Percentiles rank a stretch among this genome's conserved stretches.
These are phyloP conservation scores for Sporopachydermia quercuum DNA, from an alignment of 805 yeast species.

Conservation along the genomic window DNA sequence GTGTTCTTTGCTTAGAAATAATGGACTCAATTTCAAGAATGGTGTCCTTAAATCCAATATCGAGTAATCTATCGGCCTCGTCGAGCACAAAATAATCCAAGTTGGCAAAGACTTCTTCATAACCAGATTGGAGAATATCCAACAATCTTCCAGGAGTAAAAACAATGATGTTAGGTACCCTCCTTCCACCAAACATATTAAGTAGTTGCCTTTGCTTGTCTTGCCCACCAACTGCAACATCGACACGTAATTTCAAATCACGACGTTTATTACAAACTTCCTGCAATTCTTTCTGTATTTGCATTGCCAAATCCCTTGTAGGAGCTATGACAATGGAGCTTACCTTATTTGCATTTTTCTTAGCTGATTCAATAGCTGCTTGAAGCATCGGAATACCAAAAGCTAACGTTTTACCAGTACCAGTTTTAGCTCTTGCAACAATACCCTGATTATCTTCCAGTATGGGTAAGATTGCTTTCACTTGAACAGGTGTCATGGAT, in stretches of 20 bases:
- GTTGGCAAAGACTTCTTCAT: slow-evolving; percentile 29
- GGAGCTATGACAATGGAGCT: slow-evolving; percentile 68
- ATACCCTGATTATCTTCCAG: slow-evolving; percentile 40
- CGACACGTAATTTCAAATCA: slow-evolving; percentile 23
- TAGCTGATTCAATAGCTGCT: slow-evolving; percentile 26
- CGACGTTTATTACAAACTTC: slow-evolving; percentile 28
- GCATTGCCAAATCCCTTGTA: slow-evolving; percentile 82
- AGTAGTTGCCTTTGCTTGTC: slow-evolving; percentile 24
- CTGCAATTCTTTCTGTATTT: slow-evolving; percentile 51
- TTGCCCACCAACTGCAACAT: slow-evolving; percentile 57
- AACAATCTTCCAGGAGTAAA: slow-evolving; percentile 83
- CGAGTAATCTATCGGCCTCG: slow-evolving; percentile 83
- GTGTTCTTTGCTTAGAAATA: slow-evolving; percentile 12
- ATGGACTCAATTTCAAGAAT: slow-evolving; percentile 36
- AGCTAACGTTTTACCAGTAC: slow-evolving; percentile 90
- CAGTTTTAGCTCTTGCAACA: slow-evolving; percentile 84
- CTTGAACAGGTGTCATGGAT: slow-evolving; percentile 56
- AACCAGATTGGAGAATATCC: slow-evolving; percentile 39
- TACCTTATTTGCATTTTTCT: slow-evolving; percentile 24
- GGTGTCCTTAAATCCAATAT: slow-evolving; percentile 57
- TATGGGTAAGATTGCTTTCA: slow-evolving; percentile 42
- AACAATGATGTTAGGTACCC: slow-evolving; percentile 35
- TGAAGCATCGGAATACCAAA: slow-evolving; percentile 72
- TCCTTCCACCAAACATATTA: slow-evolving; percentile 17
- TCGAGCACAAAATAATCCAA: slow-evolving; percentile 63